These are phyloP conservation scores for Saccharomyces pastorianus DNA, from an alignment of 1,139 yeast genomes.

Conservation along the genomic window DNA sequence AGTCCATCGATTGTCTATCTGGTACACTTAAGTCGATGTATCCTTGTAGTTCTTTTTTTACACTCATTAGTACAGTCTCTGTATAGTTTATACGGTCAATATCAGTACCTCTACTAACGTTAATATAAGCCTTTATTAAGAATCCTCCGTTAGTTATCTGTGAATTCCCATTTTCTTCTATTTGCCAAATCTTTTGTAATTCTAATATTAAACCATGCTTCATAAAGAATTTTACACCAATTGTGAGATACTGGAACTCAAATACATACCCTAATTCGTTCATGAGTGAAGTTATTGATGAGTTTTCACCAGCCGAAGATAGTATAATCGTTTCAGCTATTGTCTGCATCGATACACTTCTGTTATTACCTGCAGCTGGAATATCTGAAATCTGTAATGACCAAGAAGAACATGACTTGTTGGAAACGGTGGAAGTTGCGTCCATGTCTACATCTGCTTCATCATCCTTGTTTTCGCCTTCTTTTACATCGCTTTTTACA, in stretches of 20 bases:
- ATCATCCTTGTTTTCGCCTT: not conserved
- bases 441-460: constrained; percentile 1
- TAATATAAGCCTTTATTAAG: constrained; percentile 56
- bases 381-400: constrained; percentile 65
- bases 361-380: constrained; percentile 73
- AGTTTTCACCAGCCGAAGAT: constrained; percentile 29
- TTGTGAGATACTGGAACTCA: constrained; percentile 43
- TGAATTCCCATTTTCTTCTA: constrained; percentile 14
- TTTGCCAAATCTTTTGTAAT: constrained; percentile 34
- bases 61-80: constrained; percentile 48
- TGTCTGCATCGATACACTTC: constrained; percentile 58
- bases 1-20: constrained; percentile 73
- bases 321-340: constrained; percentile 57
- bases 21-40: constrained; percentile 64
- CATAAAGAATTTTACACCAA: constrained; percentile 45
- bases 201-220: constrained; percentile 55
- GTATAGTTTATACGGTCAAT: constrained; percentile 63
- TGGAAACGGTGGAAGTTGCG: not conserved
- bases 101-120: constrained; percentile 66
- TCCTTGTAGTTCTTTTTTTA: constrained; percentile 61
- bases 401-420: constrained; percentile 37
- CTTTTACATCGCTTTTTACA: not conserved
- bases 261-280: constrained; percentile 65
- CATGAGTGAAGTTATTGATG: constrained; percentile 37
- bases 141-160: constrained; percentile 32